Evolutionary conservation across 164 flowering plant species (phyloP).

Genomic region (Nymphaea colorata): DNA sequence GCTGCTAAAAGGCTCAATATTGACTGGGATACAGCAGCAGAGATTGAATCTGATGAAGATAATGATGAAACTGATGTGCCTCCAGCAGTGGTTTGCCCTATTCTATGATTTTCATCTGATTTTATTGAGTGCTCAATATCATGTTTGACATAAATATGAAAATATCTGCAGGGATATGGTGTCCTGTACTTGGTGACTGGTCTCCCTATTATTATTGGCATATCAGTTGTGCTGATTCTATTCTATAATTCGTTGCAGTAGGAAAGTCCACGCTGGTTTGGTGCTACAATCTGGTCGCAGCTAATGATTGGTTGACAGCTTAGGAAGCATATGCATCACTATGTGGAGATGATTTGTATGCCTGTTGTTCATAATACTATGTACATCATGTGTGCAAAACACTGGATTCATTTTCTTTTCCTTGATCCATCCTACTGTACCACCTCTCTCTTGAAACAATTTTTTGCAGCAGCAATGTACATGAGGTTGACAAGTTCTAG

Average conservation of each 20-base stretch:
- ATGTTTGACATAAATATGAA: not conserved
- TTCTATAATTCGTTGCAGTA: slow-evolving; percentile 88
- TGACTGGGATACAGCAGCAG: slow-evolving; percentile 96
- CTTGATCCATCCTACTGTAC: no score
- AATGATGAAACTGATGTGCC: slow-evolving; percentile 60
- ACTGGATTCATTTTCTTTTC: no score
- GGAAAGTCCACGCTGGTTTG: not conserved
- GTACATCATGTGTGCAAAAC: no score
- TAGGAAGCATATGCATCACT: no score
- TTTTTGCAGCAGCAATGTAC: no score
- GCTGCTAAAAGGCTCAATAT: slow-evolving; percentile 82
- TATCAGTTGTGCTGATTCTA: slow-evolving; percentile 77
- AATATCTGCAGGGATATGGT: slow-evolving; percentile 77
- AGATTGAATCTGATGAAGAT: slow-evolving; percentile 45
- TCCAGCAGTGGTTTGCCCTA: slow-evolving; percentile 54
- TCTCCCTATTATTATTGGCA: slow-evolving; percentile 77
- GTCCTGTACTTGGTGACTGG: slow-evolving; percentile 81
- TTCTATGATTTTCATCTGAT: not conserved
- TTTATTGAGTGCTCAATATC: not conserved
- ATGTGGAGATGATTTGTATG: no score
- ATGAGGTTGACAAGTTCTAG: no score
- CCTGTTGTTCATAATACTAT: no score
- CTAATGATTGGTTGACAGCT: no score
- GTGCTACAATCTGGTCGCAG: no score
- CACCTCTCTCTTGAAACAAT: no score